Base-by-base conservation (phyloP, 139 green algal species). In the Chlorella sp. region DNA sequence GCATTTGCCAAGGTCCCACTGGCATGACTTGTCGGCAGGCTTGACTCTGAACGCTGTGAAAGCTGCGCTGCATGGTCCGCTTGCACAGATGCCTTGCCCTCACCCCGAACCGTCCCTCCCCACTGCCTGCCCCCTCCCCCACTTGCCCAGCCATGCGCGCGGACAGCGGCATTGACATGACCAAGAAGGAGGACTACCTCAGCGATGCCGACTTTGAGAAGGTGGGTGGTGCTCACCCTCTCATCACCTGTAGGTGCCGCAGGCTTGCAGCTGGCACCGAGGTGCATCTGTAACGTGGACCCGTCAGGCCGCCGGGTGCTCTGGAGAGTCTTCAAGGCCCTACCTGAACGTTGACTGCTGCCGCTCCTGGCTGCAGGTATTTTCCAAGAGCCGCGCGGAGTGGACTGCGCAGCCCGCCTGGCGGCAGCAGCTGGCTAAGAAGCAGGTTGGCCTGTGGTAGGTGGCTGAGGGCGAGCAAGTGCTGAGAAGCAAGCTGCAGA, bases 181-280 rank as follows among this genome's bases (percentile, higher is more conserved):
- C 89, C 15, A 34, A 67, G 74, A 92, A 92, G 83, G 89, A 92
- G 57, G 67, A 76, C 9, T 92, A 92, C 60, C 78, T 92, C 0
- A 57, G 6, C 17, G 80, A 80, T 2, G 86, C 83, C 1, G 88
- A 91, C 39, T 91, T 91, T 72, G 55, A 55, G 17, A 88, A 91
- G 73, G 86, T 80, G 36, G 15, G 57, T 15, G 25, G n/a, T n/a
- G n/a, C n/a, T n/a, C n/a, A n/a, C n/a, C n/a, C n/a, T n/a, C n/a
- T n/a, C n/a, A n/a, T n/a, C n/a, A n/a, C n/a, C n/a, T n/a, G n/a
- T n/a, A n/a, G n/a, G n/a, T n/a, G n/a, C n/a, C n/a, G n/a, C n/a
- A n/a, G n/a, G n/a, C n/a, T n/a, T n/a, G n/a, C n/a, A n/a, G n/a
- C n/a, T n/a, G n/a, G n/a, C n/a, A n/a, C n/a, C n/a, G n/a, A n/a